Conservation (phyloP, 192 early-diverging fungal genomes). For the Coemansia sp. region DNA sequence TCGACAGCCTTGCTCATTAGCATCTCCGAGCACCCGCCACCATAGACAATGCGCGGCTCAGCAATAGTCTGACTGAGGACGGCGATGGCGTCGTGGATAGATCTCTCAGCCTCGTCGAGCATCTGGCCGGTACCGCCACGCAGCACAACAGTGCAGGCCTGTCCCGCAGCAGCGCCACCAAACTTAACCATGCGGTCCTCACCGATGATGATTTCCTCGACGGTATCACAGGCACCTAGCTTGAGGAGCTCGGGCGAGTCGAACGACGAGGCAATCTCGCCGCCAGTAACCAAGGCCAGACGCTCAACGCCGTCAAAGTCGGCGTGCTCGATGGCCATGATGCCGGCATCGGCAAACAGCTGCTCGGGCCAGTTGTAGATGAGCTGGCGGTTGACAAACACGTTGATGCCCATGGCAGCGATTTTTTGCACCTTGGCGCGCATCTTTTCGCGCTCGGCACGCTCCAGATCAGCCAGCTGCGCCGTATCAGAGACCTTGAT, state of each 20-base stretch:
- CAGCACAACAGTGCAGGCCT: conserved; percentile 97
- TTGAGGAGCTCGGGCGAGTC: conserved; percentile 96
- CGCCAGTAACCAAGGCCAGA: conserved; percentile 95
- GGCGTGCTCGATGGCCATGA: conserved; percentile 98
- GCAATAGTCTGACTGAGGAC: conserved; percentile 94
- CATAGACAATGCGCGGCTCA: conserved; percentile 91
- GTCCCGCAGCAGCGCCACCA: conserved; percentile 89
- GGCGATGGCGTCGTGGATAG: conserved; percentile 94
- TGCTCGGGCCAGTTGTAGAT: conserved; percentile 99
- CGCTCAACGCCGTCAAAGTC: conserved; percentile 99
- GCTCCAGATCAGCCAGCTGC: conserved; percentile 97
- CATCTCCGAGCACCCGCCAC: conserved; percentile 96
- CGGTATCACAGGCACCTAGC: conserved; percentile 91
- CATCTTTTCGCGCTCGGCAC: conserved; percentile 99
- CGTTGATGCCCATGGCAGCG: conserved; percentile 96
- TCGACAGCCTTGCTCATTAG: conserved; percentile 98
- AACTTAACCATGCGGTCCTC: conserved; percentile 99
- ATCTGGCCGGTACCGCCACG: conserved; percentile 94
- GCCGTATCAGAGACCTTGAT: conserved; percentile 95
- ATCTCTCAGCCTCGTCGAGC: conserved; percentile 96
- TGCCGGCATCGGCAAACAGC: conserved; percentile 95
- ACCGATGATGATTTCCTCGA: conserved; percentile 99
- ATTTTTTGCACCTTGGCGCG: conserved; percentile 98
- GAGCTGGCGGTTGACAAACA: conserved; percentile 99
- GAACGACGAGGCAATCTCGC: conserved; percentile 98